Evolutionary conservation across 176 grass and related monocot genomes (phyloP), one percentile per base, ranked within the genome.

Genomic region (Cymbopogon citratus): DNA sequence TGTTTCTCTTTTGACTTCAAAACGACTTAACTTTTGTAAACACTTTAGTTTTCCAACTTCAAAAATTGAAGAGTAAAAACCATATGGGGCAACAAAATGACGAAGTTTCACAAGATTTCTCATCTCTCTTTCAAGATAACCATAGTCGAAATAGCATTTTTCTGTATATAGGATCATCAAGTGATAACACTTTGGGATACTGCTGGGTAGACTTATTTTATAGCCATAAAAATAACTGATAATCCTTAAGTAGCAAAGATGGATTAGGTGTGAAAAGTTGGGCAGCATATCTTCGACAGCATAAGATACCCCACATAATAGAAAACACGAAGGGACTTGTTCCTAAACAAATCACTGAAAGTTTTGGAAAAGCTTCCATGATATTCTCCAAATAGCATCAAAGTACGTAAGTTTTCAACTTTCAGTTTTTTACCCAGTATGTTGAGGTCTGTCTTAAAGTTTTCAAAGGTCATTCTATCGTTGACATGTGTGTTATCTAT

Each of bases 241-340:
- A 1, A 83, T 49, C 26, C 36, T 21, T 44, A 83, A 44, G n/a
- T 83, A 83, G 26, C 81, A 69, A 65, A 83, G 69, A 75, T 73
- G 81, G 12, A 75, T 12, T 12, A 84, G 64, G 6, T 46, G 12
- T 44, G 66, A 28, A 61, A 83, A 44, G 9, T 31, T 52, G 27
- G 0, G 5, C 10, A 66, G 39, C 7, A 84, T 7, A 61, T 66
- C 26, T 2, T 84, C 54, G 24, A 66, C 36, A 24, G n/a, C 3
- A 77, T 61, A 33, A 12, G 40, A 34, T 21, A 15, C 64, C 54
- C 6, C 15, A 18, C 16, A 48, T 16, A 68, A 49, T 10, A 39
- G 10, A 26, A 84, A 34, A 77, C 72, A 65, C 36, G 67, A 12
- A 84, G 71, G 12, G 49, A 7, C 23, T 46, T 75, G 9, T 75